Evolutionary conservation across 2,329 filamentous ascomycete genomes (phyloP).

Genomic region (Monosporascus sp.): DNA sequence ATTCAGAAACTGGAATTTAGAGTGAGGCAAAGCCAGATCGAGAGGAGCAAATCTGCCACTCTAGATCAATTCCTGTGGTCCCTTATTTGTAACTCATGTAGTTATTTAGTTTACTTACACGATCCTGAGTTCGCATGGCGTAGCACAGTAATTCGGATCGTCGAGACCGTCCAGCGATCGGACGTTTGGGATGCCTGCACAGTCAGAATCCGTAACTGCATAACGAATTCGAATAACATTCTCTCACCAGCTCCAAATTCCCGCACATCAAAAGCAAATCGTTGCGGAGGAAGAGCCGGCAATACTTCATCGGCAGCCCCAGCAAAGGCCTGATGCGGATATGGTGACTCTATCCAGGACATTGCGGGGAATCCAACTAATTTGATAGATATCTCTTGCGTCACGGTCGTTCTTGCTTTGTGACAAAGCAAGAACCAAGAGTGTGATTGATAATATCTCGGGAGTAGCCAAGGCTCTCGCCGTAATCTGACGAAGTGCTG

Average conservation of each 20-base stretch:
- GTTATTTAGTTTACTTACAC: neutral
- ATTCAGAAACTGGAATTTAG: slow-evolving; percentile 17
- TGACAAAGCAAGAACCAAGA: too few species aligned
- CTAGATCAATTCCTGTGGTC: too few species aligned
- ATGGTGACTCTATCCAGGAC: neutral
- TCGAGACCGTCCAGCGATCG: neutral
- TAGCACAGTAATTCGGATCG: neutral
- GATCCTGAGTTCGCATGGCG: neutral
- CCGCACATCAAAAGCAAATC: neutral
- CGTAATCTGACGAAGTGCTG: neutral
- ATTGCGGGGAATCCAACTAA: neutral
- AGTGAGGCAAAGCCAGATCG: slow-evolving; percentile 12
- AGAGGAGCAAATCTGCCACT: neutral
- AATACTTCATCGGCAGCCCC: neutral
- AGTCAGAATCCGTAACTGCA: neutral
- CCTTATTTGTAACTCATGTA: neutral
- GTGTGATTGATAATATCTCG: neutral
- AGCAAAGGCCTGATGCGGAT: neutral
- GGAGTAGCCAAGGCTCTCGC: neutral
- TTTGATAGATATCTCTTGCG: too few species aligned
- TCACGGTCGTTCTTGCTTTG: too few species aligned
- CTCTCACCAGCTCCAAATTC: neutral
- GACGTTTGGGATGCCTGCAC: neutral
- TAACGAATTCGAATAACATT: neutral
- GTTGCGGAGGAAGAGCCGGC: neutral